These are phyloP conservation scores for Cyberlindnera maritima DNA, from an alignment of 805 yeast species.

Conservation along the genomic window DNA sequence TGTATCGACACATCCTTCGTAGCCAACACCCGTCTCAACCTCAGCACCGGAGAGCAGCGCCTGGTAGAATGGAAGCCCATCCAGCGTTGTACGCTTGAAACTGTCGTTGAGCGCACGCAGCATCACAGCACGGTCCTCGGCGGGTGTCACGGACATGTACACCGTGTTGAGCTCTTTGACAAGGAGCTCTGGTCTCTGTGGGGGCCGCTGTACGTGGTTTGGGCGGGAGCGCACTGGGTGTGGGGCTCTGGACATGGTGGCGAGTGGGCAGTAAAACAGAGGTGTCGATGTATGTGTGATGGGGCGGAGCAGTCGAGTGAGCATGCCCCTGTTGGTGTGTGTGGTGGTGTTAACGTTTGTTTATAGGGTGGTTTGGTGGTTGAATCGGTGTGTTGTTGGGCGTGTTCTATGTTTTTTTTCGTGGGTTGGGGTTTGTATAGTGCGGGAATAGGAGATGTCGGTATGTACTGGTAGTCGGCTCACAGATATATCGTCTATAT, in stretches of 20 bases:
- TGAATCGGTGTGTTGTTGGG: no score
- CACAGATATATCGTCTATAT: no score
- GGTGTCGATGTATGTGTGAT: no score
- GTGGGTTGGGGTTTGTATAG: no score
- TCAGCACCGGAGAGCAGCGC: background rate
- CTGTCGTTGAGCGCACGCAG: conserved; percentile 3
- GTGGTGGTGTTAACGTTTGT: no score
- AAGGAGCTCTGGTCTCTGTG: background rate
- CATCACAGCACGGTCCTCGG: conserved; percentile 7
- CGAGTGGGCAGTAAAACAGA: background rate
- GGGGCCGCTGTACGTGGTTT: background rate
- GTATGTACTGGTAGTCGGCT: no score
- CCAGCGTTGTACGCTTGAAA: conserved; percentile 3
- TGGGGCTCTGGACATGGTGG: background rate
- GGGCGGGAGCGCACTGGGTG: background rate
- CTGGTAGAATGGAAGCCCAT: background rate
- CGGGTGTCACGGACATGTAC: background rate
- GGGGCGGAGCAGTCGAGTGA: no score
- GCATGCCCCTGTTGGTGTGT: no score
- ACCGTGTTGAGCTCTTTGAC: background rate
- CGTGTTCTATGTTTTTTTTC: no score
- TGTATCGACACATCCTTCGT: background rate
- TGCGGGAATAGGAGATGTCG: no score
- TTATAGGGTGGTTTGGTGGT: no score
- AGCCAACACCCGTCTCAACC: background rate